Evolutionary conservation across 768 basidiomycete species (phyloP).

Genomic region (Xerocomellus dryophilus): DNA sequence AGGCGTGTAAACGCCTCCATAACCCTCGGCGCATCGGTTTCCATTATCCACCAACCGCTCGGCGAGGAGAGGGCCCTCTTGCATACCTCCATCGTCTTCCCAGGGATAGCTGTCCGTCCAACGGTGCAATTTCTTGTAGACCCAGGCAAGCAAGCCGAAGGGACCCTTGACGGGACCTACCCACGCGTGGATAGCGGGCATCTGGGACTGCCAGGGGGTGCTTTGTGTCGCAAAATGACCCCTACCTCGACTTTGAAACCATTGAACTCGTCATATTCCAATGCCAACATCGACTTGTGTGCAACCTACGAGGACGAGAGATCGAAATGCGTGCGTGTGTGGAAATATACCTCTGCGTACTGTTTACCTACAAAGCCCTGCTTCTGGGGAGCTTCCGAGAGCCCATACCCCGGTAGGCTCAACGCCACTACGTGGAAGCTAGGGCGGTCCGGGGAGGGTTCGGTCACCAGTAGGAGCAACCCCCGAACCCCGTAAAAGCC

Average conservation of each 20-base stretch:
- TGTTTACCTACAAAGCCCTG: constrained; percentile 48
- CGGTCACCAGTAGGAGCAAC: constrained; percentile 51
- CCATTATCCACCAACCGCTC: no score
- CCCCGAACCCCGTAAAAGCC: constrained; percentile 46
- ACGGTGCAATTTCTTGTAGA: constrained; percentile 49
- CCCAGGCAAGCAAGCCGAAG: constrained; percentile 50
- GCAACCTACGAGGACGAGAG: constrained; percentile 33
- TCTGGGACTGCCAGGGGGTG: constrained; percentile 53
- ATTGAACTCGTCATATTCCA: constrained; percentile 43
- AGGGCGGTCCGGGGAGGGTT: constrained; percentile 41
- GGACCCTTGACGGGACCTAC: no score
- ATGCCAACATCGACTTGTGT: constrained; percentile 46
- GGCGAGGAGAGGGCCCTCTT: constrained; percentile 25
- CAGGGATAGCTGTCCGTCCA: constrained; percentile 55
- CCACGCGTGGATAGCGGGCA: constrained; percentile 49
- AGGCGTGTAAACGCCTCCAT: no score
- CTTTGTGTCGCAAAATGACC: constrained; percentile 34
- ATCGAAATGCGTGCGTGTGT: no score
- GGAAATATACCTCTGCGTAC: constrained; percentile 48
- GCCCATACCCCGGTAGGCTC: constrained; percentile 62
- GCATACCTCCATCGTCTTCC: constrained; percentile 47
- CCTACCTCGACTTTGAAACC: constrained; percentile 20
- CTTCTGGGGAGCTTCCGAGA: constrained; percentile 54
- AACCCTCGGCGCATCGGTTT: no score
- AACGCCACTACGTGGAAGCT: constrained; percentile 62